Base-by-base conservation (phyloP, 2,329 filamentous ascomycete species). In the Alternaria triticina region DNA sequence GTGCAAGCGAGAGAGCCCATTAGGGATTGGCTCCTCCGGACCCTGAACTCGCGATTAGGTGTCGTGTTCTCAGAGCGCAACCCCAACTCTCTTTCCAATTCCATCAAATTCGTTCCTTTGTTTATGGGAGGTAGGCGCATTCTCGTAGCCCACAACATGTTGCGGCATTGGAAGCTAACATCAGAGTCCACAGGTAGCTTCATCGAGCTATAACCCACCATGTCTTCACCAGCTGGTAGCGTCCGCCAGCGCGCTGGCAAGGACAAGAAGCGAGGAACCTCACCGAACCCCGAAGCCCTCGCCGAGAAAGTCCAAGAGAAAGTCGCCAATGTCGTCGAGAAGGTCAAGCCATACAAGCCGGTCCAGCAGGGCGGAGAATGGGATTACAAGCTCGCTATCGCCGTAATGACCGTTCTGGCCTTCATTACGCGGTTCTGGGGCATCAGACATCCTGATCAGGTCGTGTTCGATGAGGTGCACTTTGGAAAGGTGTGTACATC, bases 381-480 rank as follows among this genome's bases (percentile, higher is more conserved):
- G 86, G 92, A 96, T 74, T 96, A 97, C 85, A 90, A 91, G 85
- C 81, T 96, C 69, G 92, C 89, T 65, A 87, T 97, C 63, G 81
- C 82, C 30, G 78, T 97, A 70, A 90, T 97, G 77, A 98, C 95
- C 2, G 75, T 88, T 27, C 83, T 97, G 70, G 95, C 93, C 54
- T 98, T 99, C 77, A 77, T 94, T 66, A 98, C 96, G 51, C 88
- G 96, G 66, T 99, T 99, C 85, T 98, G 92, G 89, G 94, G 94
- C 67, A 97, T 99, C 79, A 93, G 87, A 79, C 94, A 97, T 82
- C 96, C 96, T 15, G 90, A 97, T 77, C 92, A 98, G 84, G 96
- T 99, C 59, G 96, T 99, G 54, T 99, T 99, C 77, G 96, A 99
- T 78, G 96, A 99, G 82, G 96, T 99, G 61, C 96, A 99, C 83